Percentiles rank a stretch among this genome's conserved stretches.
Evolutionary conservation across 2,329 filamentous ascomycete species (phyloP).

Genomic region (Canariomyces notabilis): DNA sequence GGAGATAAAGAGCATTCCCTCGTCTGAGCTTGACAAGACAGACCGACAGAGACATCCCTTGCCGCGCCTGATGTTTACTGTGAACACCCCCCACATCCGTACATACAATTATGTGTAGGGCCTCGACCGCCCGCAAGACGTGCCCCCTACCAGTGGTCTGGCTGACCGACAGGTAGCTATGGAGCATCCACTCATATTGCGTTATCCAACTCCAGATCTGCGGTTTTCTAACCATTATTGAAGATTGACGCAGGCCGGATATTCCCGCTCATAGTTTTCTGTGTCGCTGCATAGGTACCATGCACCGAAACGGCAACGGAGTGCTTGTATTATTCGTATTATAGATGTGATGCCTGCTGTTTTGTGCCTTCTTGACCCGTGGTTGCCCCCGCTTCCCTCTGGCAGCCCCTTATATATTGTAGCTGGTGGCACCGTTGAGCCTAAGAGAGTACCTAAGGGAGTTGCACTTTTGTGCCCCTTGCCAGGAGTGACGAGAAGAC

Average conservation of each 20-base stretch:
- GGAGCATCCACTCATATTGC: slow-evolving; percentile 8
- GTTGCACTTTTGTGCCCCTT: neutral
- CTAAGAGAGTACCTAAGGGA: neutral
- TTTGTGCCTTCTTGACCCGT: neutral
- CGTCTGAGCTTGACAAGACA: too few species aligned
- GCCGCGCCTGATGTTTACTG: slow-evolving; percentile 1
- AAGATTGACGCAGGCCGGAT: neutral
- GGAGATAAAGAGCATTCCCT: slow-evolving; percentile 18
- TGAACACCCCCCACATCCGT: too few species aligned
- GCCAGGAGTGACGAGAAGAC: neutral
- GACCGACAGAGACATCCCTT: slow-evolving; percentile 8
- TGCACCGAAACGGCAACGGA: neutral
- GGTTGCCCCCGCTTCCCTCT: neutral
- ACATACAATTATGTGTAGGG: neutral
- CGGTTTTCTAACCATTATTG: slow-evolving; percentile 2
- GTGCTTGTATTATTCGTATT: neutral
- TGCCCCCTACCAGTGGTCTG: slow-evolving; percentile 5
- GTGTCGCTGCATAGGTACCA: slow-evolving; percentile 9
- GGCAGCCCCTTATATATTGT: neutral
- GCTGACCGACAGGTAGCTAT: neutral
- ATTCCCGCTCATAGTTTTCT: slow-evolving; percentile 1
- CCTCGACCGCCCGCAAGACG: neutral
- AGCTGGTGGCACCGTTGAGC: neutral
- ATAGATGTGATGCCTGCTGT: neutral
- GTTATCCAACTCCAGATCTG: slow-evolving; percentile 19